Base-by-base conservation (phyloP, 176 grass and related monocot species). In the Zoysia japonica region DNA sequence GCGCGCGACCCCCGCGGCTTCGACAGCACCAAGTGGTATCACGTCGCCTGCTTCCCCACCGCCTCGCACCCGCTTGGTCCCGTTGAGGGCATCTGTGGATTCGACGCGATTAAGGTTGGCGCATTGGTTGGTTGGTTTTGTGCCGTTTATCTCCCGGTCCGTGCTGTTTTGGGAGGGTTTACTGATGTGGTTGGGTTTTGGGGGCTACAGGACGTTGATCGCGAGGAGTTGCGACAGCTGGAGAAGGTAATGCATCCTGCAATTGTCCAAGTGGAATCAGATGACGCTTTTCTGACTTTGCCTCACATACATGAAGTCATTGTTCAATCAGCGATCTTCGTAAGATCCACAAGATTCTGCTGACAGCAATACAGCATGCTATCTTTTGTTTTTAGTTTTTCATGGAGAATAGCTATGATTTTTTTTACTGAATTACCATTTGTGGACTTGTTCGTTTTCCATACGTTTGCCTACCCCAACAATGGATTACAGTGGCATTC, bases 91-190 rank as follows among this genome's bases (percentile, higher is more conserved):
- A 49, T 97, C 53, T 42, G 50, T 48, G 95, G 95, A 1, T 91
- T 97, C 77, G 80, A 85, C 45, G 77, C 70, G 9, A 81, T 94
- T 20, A 97, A 97, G 95, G 92, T 97, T 51, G 35, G 59, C 28
- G 14, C 69, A 6, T 44, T 76, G 44, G 9, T 12, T 9, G 38
- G 16, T 56, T 56, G 8, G 14, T 76, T 73, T 38, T 2, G n/a
- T 60, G 56, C 56, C 7, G 1, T 51, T 78, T 53, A 13, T 65
- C 12, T 74, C 17, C 41, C 57, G 17, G 19, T 78, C 67, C 11
- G 2, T 68, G 56, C 39, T 78, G 4, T 67, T 79, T 39, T 59
- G 55, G 9, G 56, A 28, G 63, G 35, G 61, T 13, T 64, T 64
- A 39, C 68, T 82, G 7, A 75, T 56, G 6, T 45, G 62, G 28